Conservation (phyloP, 1,284 basidiomycete genomes). For the Fomitopsis palustris region DNA sequence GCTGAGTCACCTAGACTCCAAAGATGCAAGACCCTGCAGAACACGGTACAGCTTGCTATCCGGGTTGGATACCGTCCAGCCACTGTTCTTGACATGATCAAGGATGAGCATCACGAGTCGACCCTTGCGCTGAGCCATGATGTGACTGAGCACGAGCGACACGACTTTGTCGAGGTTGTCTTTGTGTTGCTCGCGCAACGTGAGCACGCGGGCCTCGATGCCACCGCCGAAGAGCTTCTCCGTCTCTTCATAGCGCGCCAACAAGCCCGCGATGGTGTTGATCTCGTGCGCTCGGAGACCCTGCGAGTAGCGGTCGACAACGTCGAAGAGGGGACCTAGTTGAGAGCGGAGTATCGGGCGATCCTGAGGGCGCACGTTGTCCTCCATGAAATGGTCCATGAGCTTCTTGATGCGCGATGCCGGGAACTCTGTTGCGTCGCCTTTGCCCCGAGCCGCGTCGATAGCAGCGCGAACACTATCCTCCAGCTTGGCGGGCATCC, state of each 20-base stretch:
- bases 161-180: slow-evolving; percentile 90
- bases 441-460: slow-evolving; percentile 72
- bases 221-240: slow-evolving; percentile 92
- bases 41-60: slow-evolving; percentile 70
- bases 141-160: slow-evolving; percentile 88
- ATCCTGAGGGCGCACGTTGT: slow-evolving; percentile 79
- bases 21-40: slow-evolving; percentile 75
- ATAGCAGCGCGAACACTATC: slow-evolving; percentile 81
- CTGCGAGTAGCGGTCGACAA: slow-evolving; percentile 79
- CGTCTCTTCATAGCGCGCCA: slow-evolving; percentile 77
- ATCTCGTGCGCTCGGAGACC: slow-evolving; percentile 91
- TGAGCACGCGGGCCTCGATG: slow-evolving; percentile 90
- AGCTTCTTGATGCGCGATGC: slow-evolving; percentile 78
- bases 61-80: slow-evolving; percentile 69
- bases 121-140: slow-evolving; percentile 92
- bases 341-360: slow-evolving; percentile 73
- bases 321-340: slow-evolving; percentile 70
- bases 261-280: slow-evolving; percentile 66
- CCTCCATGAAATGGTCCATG: slow-evolving; percentile 83
- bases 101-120: slow-evolving; percentile 85
- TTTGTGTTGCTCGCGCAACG: slow-evolving; percentile 89
- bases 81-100: slow-evolving; percentile 82
- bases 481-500: slow-evolving; percentile 91
- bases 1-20: slow-evolving; percentile 76
- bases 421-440: slow-evolving; percentile 80